A percentile compares a stretch with the other conserved stretches of the same genome.
Evolutionary conservation across 495 filamentous ascomycete species (phyloP).

Genomic region (Opeltia flavorubescens): DNA sequence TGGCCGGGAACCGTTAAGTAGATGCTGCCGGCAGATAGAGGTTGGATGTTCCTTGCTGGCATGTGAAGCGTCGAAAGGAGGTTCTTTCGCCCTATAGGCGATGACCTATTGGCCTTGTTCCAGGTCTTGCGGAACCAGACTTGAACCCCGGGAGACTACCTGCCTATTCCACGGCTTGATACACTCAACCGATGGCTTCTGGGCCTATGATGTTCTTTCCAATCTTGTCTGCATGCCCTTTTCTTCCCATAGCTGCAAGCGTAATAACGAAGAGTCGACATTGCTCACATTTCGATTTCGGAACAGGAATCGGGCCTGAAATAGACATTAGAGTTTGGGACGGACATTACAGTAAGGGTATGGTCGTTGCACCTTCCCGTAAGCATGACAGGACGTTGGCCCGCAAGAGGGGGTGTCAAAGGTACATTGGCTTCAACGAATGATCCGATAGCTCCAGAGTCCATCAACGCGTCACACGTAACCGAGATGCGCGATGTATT

Average conservation of each 20-base stretch:
- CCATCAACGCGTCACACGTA: neutral
- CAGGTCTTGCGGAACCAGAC: neutral
- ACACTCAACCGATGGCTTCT: too few species aligned
- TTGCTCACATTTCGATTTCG: too few species aligned
- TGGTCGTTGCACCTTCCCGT: neutral
- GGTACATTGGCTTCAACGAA: neutral
- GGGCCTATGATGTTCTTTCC: too few species aligned
- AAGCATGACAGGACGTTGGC: neutral
- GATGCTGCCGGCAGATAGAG: neutral
- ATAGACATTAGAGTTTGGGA: neutral
- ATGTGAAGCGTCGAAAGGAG: neutral
- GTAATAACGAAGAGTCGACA: too few species aligned
- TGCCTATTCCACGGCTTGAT: too few species aligned
- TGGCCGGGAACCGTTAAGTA: too few species aligned
- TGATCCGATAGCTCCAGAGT: neutral
- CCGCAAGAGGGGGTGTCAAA: neutral
- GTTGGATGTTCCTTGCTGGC: neutral
- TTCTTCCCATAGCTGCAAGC: too few species aligned
- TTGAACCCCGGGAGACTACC: too few species aligned
- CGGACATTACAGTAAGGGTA: neutral
- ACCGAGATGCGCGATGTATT: neutral
- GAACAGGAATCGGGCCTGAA: too few species aligned
- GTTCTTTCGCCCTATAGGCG: neutral
- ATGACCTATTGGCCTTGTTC: neutral
- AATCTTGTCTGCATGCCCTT: too few species aligned